Evolutionary conservation across 23 red algal species (phyloP), one percentile per base, ranked within the genome.

Genomic region (Gracilaria gracilis): DNA sequence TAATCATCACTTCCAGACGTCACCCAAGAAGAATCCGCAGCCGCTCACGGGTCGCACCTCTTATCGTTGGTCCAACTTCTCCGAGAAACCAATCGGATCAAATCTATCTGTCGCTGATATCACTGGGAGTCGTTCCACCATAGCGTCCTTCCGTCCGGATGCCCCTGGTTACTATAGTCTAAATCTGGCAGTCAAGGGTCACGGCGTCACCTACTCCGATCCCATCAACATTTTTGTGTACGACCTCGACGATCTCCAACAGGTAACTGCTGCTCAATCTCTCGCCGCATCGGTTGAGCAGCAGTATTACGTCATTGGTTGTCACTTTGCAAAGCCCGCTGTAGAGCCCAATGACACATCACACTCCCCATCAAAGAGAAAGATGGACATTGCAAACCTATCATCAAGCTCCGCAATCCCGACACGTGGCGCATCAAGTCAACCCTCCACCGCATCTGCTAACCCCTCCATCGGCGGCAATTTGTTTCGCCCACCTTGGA

Each of bases 41-140:
- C 76, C 87, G 23, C 73, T 90, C 57, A 90, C 79, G 87, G 87
- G 87, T 17, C 87, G 87, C 36, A 90, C 87, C 50, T 81, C 87
- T 11, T 90, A 90, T 51, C 87, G 87, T 46, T 90, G 87, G 87
- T 90, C 71, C 58, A 65, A 66, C 28, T 67, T 77, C 53, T n/a
- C 39, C 3, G 27, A 67, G 31, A 88, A 75, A 36, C 87, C 87
- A 23, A 15, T 28, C 31, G 71, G 38, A 44, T 80, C 65, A 57
- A 81, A 90, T n/a, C 42, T 90, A 11, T 76, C 87, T 9, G 61
- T 90, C 34, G 33, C 87, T 28, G 87, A 90, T 23, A 90, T 90
- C 29, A 61, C 39, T 39, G 87, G 87, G 9, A 90, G 74, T 31
- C 87, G 87, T 21, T 90, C 87, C 58, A 64, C 87, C 23, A 67